A percentile compares a stretch with the other conserved stretches of the same genome.
Conservation (phyloP, 2,329 filamentous ascomycete species). For the Aspergillus sp. region DNA sequence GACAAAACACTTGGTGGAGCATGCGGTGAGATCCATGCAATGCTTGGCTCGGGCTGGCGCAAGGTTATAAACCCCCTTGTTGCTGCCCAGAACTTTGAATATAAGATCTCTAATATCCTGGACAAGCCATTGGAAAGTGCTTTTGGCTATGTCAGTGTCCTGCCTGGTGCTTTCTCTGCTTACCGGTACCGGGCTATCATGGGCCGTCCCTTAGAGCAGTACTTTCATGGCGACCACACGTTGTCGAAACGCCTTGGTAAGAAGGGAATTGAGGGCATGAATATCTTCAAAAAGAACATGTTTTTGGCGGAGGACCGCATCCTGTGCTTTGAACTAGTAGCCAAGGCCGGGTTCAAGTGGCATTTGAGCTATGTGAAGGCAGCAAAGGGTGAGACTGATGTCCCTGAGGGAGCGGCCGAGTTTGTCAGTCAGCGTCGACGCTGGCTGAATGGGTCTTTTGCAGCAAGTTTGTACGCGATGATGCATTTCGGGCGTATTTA, state of each 20-base stretch:
- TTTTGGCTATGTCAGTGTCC: too few species aligned
- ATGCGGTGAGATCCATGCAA: conserved; percentile 98
- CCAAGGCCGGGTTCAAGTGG: conserved; percentile 98
- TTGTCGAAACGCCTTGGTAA: too few species aligned
- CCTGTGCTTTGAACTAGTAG: conserved; percentile 97
- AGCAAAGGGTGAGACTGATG: conserved; percentile 97
- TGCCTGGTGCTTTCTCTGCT: too few species aligned
- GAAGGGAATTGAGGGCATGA: conserved; percentile 99
- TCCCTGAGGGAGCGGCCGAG: conserved; percentile 88
- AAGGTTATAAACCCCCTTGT: conserved; percentile 94
- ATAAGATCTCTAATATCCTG: too few species aligned
- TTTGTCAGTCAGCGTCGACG: conserved; percentile 97
- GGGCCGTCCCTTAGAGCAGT: too few species aligned
- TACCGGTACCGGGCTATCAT: too few species aligned
- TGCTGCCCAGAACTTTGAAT: too few species aligned
- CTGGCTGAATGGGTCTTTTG: conserved; percentile 99
- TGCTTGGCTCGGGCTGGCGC: conserved; percentile 86
- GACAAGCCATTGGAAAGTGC: too few species aligned
- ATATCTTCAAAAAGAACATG: conserved; percentile 99
- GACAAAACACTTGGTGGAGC: conserved; percentile 98
- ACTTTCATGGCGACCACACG: too few species aligned
- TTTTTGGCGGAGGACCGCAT: conserved; percentile 99
- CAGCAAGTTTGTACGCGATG: conserved; percentile 90
- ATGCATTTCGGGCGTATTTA: conserved; percentile 99
- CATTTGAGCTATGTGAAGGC: conserved; percentile 98